Evolutionary conservation across 163 green algal species (phyloP).

Genomic region (Chlamydomonas reinhardtii): DNA sequence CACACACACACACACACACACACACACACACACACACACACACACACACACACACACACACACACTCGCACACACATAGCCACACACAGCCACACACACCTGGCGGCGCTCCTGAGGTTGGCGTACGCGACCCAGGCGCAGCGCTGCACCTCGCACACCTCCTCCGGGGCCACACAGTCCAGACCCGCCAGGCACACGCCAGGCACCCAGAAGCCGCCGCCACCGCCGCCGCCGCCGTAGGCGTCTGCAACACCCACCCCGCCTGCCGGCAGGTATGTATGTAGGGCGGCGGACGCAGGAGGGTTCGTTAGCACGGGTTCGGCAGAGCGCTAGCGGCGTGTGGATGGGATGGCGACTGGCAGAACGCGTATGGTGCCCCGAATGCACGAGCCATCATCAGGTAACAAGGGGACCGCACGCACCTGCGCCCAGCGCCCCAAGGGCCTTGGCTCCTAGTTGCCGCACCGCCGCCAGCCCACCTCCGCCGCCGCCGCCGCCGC

Average conservation of each 20-base stretch:
- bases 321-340: too few species aligned
- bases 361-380: too few species aligned
- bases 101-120: conserved; percentile 24
- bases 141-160: conserved; percentile 38
- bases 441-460: background rate
- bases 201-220: background rate
- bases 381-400: too few species aligned
- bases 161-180: conserved; percentile 1
- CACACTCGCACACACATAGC: background rate
- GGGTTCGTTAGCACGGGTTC: too few species aligned
- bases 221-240: background rate
- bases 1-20: background rate
- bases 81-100: background rate
- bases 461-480: conserved; percentile 8
- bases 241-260: background rate
- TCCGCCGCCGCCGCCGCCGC: too few species aligned
- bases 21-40: too few species aligned
- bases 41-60: too few species aligned
- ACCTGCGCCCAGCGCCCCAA: conserved; percentile 22
- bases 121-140: conserved; percentile 30
- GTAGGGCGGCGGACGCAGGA: background rate
- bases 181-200: conserved; percentile 13
- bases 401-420: background rate
- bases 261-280: background rate
- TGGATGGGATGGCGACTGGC: too few species aligned